Percentiles rank a stretch among this genome's conserved stretches.
Conservation (phyloP, 106 monocot species). For the Dendrobium huoshanense region DNA sequence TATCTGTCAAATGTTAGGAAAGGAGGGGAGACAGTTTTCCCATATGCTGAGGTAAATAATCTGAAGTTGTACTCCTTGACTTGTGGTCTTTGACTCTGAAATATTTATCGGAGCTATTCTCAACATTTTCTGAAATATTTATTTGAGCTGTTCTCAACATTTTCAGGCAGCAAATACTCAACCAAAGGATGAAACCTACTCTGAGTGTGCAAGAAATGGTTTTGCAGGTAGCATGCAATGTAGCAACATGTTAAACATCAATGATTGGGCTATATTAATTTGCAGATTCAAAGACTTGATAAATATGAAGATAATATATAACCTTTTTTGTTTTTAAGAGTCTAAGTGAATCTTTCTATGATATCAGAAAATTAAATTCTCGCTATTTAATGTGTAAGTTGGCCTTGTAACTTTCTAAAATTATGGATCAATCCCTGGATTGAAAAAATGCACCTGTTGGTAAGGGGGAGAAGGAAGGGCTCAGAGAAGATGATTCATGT, state of each 20-base stretch:
- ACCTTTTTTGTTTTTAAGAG: too few relatives aligned
- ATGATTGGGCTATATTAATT: background rate
- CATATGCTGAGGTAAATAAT: slow-evolving; percentile 41
- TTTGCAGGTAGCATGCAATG: slow-evolving; percentile 4
- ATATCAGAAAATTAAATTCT: too few relatives aligned
- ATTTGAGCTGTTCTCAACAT: background rate
- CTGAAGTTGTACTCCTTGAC: background rate
- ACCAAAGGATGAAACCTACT: slow-evolving; percentile 35
- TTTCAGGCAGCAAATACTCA: slow-evolving; percentile 24
- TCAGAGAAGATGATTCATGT: too few relatives aligned
- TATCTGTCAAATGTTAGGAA: slow-evolving; percentile 58
- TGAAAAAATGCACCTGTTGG: too few relatives aligned
- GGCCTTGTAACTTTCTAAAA: too few relatives aligned
- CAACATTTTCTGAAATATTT: background rate
- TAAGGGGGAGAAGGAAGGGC: too few relatives aligned
- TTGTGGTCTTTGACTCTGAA: background rate
- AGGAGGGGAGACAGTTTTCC: slow-evolving; percentile 82
- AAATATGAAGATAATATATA: too few relatives aligned
- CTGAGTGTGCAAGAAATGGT: slow-evolving; percentile 32
- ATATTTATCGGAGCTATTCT: background rate
- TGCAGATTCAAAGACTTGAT: too few relatives aligned
- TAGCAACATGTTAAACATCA: background rate
- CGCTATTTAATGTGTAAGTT: too few relatives aligned
- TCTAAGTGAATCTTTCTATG: too few relatives aligned
- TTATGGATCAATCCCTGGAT: too few relatives aligned